Conservation (phyloP, 257 asterid genomes). For the Sherardia arvensis region DNA sequence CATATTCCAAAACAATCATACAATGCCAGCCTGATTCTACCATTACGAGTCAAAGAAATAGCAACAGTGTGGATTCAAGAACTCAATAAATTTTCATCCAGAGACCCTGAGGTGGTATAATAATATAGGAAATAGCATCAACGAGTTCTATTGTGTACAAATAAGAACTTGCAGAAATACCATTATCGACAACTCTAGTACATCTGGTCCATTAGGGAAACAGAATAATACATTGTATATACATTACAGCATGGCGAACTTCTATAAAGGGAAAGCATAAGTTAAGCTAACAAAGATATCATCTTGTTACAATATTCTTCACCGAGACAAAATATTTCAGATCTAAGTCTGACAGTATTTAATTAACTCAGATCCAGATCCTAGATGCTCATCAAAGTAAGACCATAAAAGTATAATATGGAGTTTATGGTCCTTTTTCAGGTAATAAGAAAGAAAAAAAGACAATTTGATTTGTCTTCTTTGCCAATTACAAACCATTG, state of each 20-base stretch:
- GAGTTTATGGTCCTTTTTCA: not conserved
- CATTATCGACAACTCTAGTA: not conserved
- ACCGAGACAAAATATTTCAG: not conserved
- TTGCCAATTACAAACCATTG: not conserved
- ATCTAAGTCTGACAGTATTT: not conserved
- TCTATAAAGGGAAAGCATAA: not conserved
- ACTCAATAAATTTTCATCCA: not conserved
- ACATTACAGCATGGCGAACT: not conserved
- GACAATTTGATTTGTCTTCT: not conserved
- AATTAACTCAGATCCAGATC: not conserved
- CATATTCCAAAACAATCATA: not conserved
- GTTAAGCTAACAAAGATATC: not conserved
- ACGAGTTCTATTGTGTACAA: not conserved
- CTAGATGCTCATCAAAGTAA: not conserved
- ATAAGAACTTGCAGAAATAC: not conserved
- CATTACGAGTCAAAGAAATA: not conserved
- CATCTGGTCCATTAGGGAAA: not conserved
- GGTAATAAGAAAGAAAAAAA: not conserved
- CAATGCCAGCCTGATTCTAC: not conserved
- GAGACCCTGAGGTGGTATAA: not conserved
- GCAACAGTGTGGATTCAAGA: not conserved
- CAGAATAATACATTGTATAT: not conserved
- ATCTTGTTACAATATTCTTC: constrained; percentile 1
- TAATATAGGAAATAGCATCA: not conserved
- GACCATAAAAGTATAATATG: not conserved